Evolutionary conservation across 257 asterid species (phyloP), one percentile per base, ranked within the genome.

Genomic region (Schizonepeta tenuifolia): DNA sequence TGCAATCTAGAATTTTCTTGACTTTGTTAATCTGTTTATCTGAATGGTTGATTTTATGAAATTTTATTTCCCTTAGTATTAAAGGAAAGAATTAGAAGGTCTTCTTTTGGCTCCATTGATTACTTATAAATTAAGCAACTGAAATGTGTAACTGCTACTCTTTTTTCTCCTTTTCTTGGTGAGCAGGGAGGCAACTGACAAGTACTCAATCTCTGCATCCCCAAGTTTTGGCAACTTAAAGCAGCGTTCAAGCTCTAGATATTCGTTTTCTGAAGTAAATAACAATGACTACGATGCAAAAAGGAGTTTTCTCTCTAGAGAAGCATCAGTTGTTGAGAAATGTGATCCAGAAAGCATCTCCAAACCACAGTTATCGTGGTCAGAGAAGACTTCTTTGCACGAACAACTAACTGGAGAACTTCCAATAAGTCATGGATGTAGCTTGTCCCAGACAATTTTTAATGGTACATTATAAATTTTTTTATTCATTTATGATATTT

Each of bases 381-480:
- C 71, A 51, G 81, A 84, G 71, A 86, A 76, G 64, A 70, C 77
- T 68, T 82, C 81, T 0, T 54, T 85, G 44, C 66, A 81, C 18
- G 70, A 79, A 70, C 87, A 84, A 68, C 73, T 84, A 22, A 55
- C 88, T 0, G 98, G 89, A 33, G 94, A 92, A 74, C 81, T 88
- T 58, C 94, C 90, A 2, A 56, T 84, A 28, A 66, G 88, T 72
- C 84, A 76, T 65, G 92, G 92, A 64, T 92, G 98, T 57, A 88
- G 84, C 88, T 83, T 89, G 47, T 72, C 83, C 35, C 98, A 90
- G 77, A 92, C 98, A 10, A 60, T 92, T 49, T 86, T 92, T 82
- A 91, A 91, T 44, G 92, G 97, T 91, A 50, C 43, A 38, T 38
- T 38, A 8, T 5, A n/a, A n/a, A 20, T 9, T n/a, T 14, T 40